Conservation (phyloP, 768 basidiomycete species). For the Pleurotus giganteus region DNA sequence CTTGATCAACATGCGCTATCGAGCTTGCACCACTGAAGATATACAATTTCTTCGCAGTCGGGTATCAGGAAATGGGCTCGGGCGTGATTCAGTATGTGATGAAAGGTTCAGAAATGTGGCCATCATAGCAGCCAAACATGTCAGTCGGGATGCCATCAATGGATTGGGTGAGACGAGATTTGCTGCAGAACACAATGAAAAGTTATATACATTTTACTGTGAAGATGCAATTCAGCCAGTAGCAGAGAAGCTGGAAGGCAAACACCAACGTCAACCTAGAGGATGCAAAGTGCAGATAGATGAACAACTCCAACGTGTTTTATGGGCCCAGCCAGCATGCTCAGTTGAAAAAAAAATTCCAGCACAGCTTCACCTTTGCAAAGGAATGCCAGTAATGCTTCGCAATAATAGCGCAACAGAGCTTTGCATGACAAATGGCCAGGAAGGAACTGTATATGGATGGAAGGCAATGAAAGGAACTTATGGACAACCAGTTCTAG, state of each 20-base stretch:
- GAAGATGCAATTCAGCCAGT: slow-evolving; percentile 15
- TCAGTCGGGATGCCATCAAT: slow-evolving; percentile 30
- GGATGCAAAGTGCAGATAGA: neutral
- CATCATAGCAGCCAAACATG: slow-evolving; percentile 29
- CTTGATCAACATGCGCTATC: slow-evolving; percentile 28
- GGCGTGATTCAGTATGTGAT: slow-evolving; percentile 4
- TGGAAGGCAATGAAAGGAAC: slow-evolving; percentile 19
- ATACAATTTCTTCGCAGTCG: slow-evolving; percentile 16
- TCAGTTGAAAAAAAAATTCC: neutral
- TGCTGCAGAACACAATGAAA: slow-evolving; percentile 26
- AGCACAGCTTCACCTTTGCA: slow-evolving; percentile 18
- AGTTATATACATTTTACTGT: slow-evolving; percentile 26
- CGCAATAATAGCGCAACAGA: slow-evolving; percentile 26
- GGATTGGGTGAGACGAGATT: slow-evolving; percentile 22
- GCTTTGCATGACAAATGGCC: slow-evolving; percentile 27
- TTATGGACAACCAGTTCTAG: slow-evolving; percentile 15
- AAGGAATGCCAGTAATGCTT: slow-evolving; percentile 28
- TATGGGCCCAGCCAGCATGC: neutral
- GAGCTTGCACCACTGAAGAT: slow-evolving; percentile 21
- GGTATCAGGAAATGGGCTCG: slow-evolving; percentile 7
- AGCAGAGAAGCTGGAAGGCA: neutral
- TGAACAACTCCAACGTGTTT: neutral
- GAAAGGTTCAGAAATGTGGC: slow-evolving; percentile 26
- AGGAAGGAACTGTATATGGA: slow-evolving; percentile 22
- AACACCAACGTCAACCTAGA: slow-evolving; percentile 5